Base-by-base conservation (phyloP, 1,284 basidiomycete genomes). In the Somion occarium region DNA sequence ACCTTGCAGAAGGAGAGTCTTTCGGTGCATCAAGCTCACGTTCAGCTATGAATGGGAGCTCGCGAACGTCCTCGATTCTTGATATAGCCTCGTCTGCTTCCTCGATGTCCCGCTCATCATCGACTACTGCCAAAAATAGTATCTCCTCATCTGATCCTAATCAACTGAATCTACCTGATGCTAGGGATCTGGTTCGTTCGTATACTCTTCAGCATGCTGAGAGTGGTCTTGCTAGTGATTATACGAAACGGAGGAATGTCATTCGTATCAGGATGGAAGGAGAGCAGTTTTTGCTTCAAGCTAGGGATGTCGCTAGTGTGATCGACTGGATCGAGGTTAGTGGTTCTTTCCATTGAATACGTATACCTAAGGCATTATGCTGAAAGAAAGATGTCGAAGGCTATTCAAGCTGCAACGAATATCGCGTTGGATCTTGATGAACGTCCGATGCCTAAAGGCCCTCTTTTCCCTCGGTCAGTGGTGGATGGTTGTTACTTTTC, bases 261-360 rank as follows among this genome's bases (percentile, higher is more conserved):
- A 93, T 99, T n/a, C 79, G 96, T 23, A 83, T 98, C 27, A 74
- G 97, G 51, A 76, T 93, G 59, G 93, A 96, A 66, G 95, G 95
- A 12, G 92, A 99, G 73, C 96, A 99, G 73, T 99, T 99, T 69
- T 73, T 99, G 64, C 65, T 99, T 56, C 97, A 99, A 71, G 91
- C 92, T 2, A 83, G 80, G 49, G 88, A 91, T 65, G 88, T 95
- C 43, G 78, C 83, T 34, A 83, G 85, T 43, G 93, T 97, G 7
- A 91, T 99, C 42, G 85, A 91, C 58, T 96, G 95, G 93, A 96
- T 99, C 60, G 96, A 99, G 85, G 94, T 91, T 59, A 48, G 74
- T 30, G 37, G 41, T 26, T 15, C 3, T 19, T 22, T 30, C 34
- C 26, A 22, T 53, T n/a, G n/a, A n/a, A n/a, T n/a, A n/a, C 11